Evolutionary conservation across 2,329 filamentous ascomycete genomes (phyloP), one percentile per base, ranked within the genome.

Genomic region (Ilyonectria destructans): DNA sequence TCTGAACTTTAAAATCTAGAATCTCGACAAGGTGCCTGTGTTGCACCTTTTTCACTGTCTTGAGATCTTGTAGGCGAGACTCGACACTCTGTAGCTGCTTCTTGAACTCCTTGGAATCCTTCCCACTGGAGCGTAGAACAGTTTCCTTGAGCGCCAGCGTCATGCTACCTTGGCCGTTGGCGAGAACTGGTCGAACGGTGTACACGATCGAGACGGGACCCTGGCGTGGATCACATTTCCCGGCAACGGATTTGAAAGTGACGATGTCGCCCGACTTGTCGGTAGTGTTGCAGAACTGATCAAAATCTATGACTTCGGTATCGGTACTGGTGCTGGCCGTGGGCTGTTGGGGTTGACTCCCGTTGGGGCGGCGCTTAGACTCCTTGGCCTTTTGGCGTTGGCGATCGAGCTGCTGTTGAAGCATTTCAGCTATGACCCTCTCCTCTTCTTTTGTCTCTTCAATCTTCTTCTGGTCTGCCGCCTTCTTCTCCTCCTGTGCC

Each of bases 1-100:
- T 84, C 76, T 92, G 86, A 69, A 98, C 92, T 74, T 93, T 94
- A 82, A 95, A 97, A 69, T 95, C 94, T 65, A 97, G 85, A 43
- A 98, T 86, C 57, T 93, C 90, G 49, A 96, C 87, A 13, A 98
- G 83, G 76, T 95, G 94, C 26, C 89, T 87, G 78, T 98, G 94
- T 4, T 89, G 88, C 45, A 96, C 83, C 71, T 88, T 89, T 78
- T 93, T 96, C 52, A 95, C 83, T 1, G 88, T 84, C 79, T 93
- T 96, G 58, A 97, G 83, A 10, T 89, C 86, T 71, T 96, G 93
- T 40, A 99, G 85, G 67, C 92, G 89, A 46, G 88, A 88, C 79
- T 98, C 95, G 26, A 97, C 87, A 8, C 87, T 86, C 75, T 94
- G 91, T 58, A 98, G 85, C 69, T 93, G 89, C 78, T 92, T 92